phyloP scores from a whole-genome alignment of 495 filamentous ascomycete species.

The Oidiodendron maius region DNA sequence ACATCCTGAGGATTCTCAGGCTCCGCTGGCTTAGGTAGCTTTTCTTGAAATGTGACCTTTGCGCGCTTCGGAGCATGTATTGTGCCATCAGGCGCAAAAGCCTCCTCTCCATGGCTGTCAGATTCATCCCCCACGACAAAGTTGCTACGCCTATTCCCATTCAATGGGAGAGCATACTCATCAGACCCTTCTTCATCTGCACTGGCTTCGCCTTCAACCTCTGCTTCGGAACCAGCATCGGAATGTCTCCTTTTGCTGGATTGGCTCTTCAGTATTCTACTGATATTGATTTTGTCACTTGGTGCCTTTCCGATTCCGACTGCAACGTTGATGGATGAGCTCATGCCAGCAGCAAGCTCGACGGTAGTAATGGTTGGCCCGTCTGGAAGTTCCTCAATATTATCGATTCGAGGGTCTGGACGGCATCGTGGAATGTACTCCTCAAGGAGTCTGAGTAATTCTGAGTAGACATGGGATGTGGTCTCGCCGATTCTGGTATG shows the following conservation, averaged over 20 bases:
- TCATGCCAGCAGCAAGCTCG: slow-evolving; percentile 40
- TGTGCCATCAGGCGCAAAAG: slow-evolving; percentile 19
- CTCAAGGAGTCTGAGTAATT: slow-evolving; percentile 64
- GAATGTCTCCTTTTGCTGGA: slow-evolving; percentile 26
- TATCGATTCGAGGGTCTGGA: slow-evolving; percentile 42
- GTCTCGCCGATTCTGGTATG: slow-evolving; percentile 52
- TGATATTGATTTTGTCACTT: neutral
- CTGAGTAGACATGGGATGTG: slow-evolving; percentile 69
- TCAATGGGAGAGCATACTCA: slow-evolving; percentile 19
- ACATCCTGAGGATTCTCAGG: slow-evolving; percentile 29
- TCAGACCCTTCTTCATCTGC: slow-evolving; percentile 18
- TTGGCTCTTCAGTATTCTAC: slow-evolving; percentile 5
- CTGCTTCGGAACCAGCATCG: slow-evolving; percentile 15
- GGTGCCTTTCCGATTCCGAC: slow-evolving; percentile 20
- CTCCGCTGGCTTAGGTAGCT: slow-evolving; percentile 16
- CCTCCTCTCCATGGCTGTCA: slow-evolving; percentile 25
- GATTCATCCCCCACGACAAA: slow-evolving; percentile 20
- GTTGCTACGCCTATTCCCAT: slow-evolving; percentile 10
- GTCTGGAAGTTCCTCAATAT: slow-evolving; percentile 38
- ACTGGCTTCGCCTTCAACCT: slow-evolving; percentile 33
- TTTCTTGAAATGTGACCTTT: slow-evolving; percentile 22
- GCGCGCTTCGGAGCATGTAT: slow-evolving; percentile 14
- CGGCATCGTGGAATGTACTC: slow-evolving; percentile 58
- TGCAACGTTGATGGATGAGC: slow-evolving; percentile 33
- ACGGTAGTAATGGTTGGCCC: slow-evolving; percentile 34